Evolutionary conservation across 208 protist genomes (phyloP), one percentile per base, ranked within the genome.

Genomic region (Leishmania gerbilli): DNA sequence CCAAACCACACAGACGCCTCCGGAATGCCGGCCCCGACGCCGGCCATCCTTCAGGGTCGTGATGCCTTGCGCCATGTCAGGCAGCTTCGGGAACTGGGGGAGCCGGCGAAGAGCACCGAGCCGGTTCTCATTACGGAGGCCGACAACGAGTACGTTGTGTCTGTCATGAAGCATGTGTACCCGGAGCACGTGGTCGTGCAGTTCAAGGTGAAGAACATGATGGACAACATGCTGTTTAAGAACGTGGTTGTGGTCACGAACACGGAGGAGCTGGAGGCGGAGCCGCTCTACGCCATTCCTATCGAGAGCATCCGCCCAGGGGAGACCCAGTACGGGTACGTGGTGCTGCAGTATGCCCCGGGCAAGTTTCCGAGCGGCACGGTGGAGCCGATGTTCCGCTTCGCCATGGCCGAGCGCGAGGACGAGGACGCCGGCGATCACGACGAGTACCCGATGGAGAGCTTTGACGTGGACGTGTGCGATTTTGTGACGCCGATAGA

Each of bases 61-160:
- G 90, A 96, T 45, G 85, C 89, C 74, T 75, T 98, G 79, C 89
- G 80, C 17, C 82, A 87, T 65, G 83, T 98, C 21, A 79, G 85
- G 77, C 90, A 92, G 87, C 87, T 98, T 21, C 77, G 85, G 11
- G 90, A 92, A 60, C 79, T 97, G 21, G 95, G 97, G 27, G 90
- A 96, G 77, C 92, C 91, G 17, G 76, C 88, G 49, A 90, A 89
- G 65, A 97, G 89, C 47, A 69, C 53, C 1, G 91, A 96, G 76
- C 86, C 89, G 47, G 37, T 94, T 27, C 82, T 90, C 37, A 88
- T 99, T 15, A 99, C 99, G 15, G 98, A 99, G 82, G 60, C 91
- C 0, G 99, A 99, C 86, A 98, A 95, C 71, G 99, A 99, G 88
- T 99, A 99, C 88, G 96, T 99, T 13, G 98, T 99, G 47, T 89